Base-by-base conservation (phyloP, 2,329 filamentous ascomycete genomes). In the Lecanosticta acicola region DNA sequence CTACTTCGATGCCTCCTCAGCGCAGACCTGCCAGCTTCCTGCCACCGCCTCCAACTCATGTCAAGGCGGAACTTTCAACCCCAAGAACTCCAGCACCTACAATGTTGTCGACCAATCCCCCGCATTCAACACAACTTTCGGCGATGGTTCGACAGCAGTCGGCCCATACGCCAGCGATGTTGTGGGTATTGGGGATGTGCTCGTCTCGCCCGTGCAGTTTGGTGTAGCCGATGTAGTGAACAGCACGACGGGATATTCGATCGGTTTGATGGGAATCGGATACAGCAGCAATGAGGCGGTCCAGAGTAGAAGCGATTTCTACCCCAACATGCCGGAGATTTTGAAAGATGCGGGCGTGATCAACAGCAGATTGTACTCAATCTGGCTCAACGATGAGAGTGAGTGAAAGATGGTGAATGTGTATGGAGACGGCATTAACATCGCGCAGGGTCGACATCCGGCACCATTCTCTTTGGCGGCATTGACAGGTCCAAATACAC, bases 381-480 rank as follows among this genome's bases (percentile, higher is more conserved):
- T 66, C 17, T 65, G 52, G 45, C 49, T 66, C 39, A 65, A 65
- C 41, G 56, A 59, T 17, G 47, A 56, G 10, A 48, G 44, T 46
- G 39, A 29, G 24, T 29, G 24, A 5, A 29, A 7, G 5, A 36
- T 29, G 5, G 32, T 40, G 10, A 18, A 29, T 9, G 4, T 4
- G 13, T 7, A 3, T 4, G 24, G 11, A 2, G 7, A 8, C 14
- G 3, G 21, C 10, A 7, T 13, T 39, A 14, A 39, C 19, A 5
- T n/a, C 9, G 5, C 13, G 20, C n/a, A 42, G 32, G 42, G 19
- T 40, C 41, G 45, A 48, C 36, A 11, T 54, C 58, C 7, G 63
- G 63, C 17, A 58, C 55, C 11, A 60, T 66, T 33, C 55, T 66
- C 16, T 65, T 66, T 39, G 63, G 63, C n/a, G 63, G 63, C 7